phyloP scores from a whole-genome alignment of 2,329 filamentous ascomycete genomes.

The Cryphonectria carpinicola region DNA sequence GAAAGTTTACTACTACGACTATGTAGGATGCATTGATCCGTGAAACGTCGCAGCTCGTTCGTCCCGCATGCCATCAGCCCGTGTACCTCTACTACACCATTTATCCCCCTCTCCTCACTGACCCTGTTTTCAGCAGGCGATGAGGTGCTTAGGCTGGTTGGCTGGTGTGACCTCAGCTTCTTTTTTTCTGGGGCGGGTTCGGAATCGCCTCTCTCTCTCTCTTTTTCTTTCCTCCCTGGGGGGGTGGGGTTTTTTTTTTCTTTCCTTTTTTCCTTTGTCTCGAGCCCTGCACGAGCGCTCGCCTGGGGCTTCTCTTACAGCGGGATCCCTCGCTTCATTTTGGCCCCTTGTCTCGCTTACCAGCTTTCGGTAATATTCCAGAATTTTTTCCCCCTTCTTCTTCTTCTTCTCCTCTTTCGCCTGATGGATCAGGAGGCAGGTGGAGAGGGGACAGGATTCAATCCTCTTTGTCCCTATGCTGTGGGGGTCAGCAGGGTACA shows the following conservation, averaged over 20 bases:
- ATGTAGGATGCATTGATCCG: background rate
- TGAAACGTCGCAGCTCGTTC: constrained; percentile 15
- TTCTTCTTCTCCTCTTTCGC: background rate
- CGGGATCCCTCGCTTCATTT: constrained; percentile 21
- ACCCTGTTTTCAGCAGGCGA: constrained; percentile 6
- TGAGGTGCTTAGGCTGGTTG: background rate
- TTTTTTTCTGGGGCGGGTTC: background rate
- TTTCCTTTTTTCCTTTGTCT: background rate
- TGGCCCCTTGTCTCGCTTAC: constrained; percentile 26
- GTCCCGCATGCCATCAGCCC: background rate
- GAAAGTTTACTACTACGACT: background rate
- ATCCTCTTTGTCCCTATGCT: background rate
- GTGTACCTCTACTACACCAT: background rate
- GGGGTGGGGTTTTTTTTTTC: too few species aligned
- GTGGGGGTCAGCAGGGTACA: constrained; percentile 17
- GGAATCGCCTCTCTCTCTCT: constrained; percentile 1
- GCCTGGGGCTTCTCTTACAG: background rate
- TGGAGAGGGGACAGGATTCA: background rate
- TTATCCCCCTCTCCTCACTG: background rate
- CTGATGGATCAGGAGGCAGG: constrained; percentile 5
- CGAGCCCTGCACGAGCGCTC: background rate
- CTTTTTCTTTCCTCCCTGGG: background rate
- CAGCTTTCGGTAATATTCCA: constrained; percentile 28
- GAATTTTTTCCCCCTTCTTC: constrained; percentile 19
- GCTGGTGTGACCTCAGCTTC: constrained; percentile 6